These are phyloP conservation scores for Penicillium longicatenatum DNA, from an alignment of 495 filamentous ascomycete genomes.

Conservation along the genomic window DNA sequence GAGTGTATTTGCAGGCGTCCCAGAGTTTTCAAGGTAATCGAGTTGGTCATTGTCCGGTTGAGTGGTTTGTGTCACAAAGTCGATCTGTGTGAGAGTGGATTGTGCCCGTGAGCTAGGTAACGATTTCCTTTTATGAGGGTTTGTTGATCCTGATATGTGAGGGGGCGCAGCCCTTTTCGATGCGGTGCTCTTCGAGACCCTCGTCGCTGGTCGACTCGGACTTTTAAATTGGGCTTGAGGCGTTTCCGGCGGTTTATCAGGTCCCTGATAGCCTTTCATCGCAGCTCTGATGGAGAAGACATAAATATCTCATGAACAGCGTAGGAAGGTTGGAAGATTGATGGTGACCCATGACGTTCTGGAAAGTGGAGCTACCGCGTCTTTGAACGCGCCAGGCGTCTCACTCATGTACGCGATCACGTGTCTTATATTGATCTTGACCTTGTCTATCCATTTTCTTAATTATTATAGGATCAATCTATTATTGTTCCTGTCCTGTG, in stretches of 20 bases:
- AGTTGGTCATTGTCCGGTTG: slow-evolving; percentile 34
- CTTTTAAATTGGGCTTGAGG: slow-evolving; percentile 27
- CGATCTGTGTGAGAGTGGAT: slow-evolving; percentile 48
- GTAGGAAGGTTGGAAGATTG: background rate
- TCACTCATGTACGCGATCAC: slow-evolving; percentile 8
- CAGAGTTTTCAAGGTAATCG: slow-evolving; percentile 31
- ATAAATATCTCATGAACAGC: slow-evolving; percentile 13
- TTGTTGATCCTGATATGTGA: slow-evolving; percentile 22
- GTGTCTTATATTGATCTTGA: slow-evolving; percentile 4
- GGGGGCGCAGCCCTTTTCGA: slow-evolving; percentile 26
- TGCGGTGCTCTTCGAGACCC: slow-evolving; percentile 22
- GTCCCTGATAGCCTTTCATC: slow-evolving; percentile 35
- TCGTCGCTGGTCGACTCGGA: slow-evolving; percentile 26
- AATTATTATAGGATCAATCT: too few species aligned
- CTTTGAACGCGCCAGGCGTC: background rate
- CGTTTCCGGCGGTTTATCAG: slow-evolving; percentile 20
- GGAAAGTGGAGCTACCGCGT: slow-evolving; percentile 11
- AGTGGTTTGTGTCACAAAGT: slow-evolving; percentile 37
- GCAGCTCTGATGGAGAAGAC: slow-evolving; percentile 25
- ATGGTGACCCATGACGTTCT: slow-evolving; percentile 18
- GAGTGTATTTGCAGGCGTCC: background rate
- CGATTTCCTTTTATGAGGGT: slow-evolving; percentile 24
- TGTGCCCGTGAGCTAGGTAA: slow-evolving; percentile 28
- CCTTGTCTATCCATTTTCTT: background rate
- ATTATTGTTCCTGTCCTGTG: too few species aligned